A percentile compares a stretch with the other conserved stretches of the same genome.
These are phyloP conservation scores for Candida sithepensis DNA, from an alignment of 805 yeast species.

Conservation along the genomic window DNA sequence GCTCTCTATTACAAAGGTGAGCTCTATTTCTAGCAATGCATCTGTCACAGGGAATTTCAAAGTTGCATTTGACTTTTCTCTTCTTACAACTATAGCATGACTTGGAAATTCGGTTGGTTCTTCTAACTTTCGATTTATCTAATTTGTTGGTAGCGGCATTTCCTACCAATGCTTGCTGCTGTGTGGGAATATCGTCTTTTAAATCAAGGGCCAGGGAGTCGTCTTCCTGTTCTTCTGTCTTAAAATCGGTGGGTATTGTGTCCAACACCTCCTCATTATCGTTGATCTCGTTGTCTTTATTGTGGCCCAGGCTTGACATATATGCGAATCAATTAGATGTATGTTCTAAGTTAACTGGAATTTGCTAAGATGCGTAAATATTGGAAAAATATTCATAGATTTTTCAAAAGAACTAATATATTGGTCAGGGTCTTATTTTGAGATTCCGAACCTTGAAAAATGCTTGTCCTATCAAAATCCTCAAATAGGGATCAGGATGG, in stretches of 20 bases:
- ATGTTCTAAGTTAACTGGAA: not conserved
- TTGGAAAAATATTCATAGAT: not conserved
- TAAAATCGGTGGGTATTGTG: not conserved
- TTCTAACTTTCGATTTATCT: slow-evolving; percentile 20
- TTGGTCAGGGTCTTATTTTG: not conserved
- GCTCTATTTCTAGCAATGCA: slow-evolving; percentile 35
- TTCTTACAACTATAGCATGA: slow-evolving; percentile 46
- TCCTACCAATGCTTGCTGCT: not conserved
- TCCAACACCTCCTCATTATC: not conserved
- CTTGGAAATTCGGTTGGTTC: slow-evolving; percentile 33
- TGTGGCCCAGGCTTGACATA: not conserved
- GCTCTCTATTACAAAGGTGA: slow-evolving; percentile 32
- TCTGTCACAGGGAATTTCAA: slow-evolving; percentile 42
- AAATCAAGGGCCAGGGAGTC: too few relatives aligned
- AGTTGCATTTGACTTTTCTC: slow-evolving; percentile 48
- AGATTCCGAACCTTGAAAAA: not conserved
- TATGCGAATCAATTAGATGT: not conserved
- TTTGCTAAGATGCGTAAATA: not conserved
- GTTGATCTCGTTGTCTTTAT: not conserved
- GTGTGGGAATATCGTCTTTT: too few relatives aligned
- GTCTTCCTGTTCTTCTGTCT: too few relatives aligned
- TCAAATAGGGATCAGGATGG: not conserved
- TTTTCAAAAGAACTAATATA: too few relatives aligned
- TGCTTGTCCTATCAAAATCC: not conserved
- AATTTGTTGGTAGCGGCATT: not conserved